Evolutionary conservation across 1,139 yeast species (phyloP).

Genomic region (Hansenula anomala): DNA sequence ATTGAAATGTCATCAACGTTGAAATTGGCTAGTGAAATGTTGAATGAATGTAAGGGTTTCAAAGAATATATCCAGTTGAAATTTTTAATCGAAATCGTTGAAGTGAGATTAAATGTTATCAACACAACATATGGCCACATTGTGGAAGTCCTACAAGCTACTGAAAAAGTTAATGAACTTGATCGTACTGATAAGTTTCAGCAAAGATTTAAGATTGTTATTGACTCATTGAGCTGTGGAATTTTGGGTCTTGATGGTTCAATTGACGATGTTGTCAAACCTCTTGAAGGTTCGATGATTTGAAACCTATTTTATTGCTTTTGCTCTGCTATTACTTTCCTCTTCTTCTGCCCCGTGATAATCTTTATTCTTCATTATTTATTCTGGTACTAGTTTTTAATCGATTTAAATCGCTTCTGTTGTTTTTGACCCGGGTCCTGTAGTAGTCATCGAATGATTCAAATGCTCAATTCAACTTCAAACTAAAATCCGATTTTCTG

Average conservation of each 20-base stretch:
- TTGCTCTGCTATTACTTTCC: not conserved
- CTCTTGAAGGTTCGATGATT: not conserved
- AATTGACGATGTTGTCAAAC: not conserved
- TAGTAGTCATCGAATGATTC: not conserved
- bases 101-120: not conserved
- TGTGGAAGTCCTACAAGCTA: not conserved
- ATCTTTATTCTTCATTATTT: no score
- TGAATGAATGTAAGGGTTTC: not conserved
- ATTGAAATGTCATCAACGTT: not conserved
- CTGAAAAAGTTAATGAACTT: not conserved
- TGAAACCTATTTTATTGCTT: not conserved
- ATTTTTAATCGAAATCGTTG: not conserved
- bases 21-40: not conserved
- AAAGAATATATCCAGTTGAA: not conserved
- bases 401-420: no score
- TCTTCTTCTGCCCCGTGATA: no score
- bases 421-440: no score
- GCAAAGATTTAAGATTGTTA: not conserved
- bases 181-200: not conserved
- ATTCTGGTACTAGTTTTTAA: no score
- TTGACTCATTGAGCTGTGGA: slow-evolving; percentile 1
- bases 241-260: not conserved
- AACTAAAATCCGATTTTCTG: not conserved
- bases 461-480: not conserved
- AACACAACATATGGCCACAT: not conserved